A percentile compares a stretch with the other conserved stretches of the same genome.
Evolutionary conservation across 2,329 filamentous ascomycete species (phyloP).

Genomic region (Paraphaeosphaeria sporulosa): DNA sequence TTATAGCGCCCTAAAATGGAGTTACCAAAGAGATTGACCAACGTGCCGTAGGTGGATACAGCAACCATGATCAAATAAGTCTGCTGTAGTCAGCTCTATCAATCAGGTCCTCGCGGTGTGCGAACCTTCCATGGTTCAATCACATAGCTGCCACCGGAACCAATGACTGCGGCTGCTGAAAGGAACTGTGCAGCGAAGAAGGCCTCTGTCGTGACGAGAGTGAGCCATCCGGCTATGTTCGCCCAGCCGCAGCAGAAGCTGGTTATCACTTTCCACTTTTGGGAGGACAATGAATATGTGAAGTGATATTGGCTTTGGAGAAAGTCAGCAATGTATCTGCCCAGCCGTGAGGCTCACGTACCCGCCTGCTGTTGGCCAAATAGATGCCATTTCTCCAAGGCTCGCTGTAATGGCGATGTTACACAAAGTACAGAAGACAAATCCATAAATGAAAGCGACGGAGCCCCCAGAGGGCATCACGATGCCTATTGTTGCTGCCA

Average conservation of each 20-base stretch:
- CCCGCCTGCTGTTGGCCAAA: constrained; percentile 58
- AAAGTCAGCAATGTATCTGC: background rate
- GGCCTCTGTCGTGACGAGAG: constrained; percentile 53
- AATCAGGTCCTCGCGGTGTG: no score
- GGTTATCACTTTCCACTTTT: constrained; percentile 50
- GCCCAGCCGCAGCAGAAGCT: constrained; percentile 57
- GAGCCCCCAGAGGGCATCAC: constrained; percentile 46
- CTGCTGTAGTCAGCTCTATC: no score
- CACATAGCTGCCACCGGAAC: no score
- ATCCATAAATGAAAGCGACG: constrained; percentile 55
- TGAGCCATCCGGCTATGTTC: constrained; percentile 58
- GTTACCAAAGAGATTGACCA: no score
- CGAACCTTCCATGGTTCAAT: no score
- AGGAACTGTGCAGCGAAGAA: no score
- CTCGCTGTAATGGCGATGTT: constrained; percentile 54
- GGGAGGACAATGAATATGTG: constrained; percentile 51
- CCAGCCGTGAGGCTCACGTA: constrained; percentile 37
- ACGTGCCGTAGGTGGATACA: no score
- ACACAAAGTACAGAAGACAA: constrained; percentile 57
- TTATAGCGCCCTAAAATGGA: no score
- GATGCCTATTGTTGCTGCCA: constrained; percentile 54
- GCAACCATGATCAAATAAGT: no score
- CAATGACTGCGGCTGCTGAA: no score
- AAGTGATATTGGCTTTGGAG: constrained; percentile 48
- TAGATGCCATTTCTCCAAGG: constrained; percentile 54